Evolutionary conservation across 2,329 filamentous ascomycete species (phyloP), one percentile per base, ranked within the genome.

Genomic region (Davidsoniella eucalypti): DNA sequence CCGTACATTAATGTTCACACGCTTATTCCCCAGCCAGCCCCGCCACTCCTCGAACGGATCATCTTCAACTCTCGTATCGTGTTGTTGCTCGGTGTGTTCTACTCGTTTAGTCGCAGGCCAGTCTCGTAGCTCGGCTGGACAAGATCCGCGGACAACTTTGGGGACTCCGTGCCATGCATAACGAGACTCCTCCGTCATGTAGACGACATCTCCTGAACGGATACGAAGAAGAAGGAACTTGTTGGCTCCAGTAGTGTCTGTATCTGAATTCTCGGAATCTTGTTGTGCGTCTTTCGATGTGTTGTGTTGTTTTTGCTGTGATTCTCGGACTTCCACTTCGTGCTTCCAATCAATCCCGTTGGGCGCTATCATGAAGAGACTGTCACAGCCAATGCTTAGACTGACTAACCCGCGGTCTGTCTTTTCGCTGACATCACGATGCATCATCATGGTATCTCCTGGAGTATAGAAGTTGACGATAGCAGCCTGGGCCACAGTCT

Each of bases 161-260:
- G 92, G 88, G 10, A 96, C 87, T 10, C 85, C 88, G 66, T 96
- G 92, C 90, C 90, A 96, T 2, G 90, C 88, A 64, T 87, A 94
- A 41, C 92, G 73, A 3, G 85, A 82, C 52, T 78, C 71, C 17
- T 82, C 75, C 46, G 77, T 80, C 90, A 98, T 96, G 60, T 93
- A 87, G 1, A 96, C 78, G 0, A 80, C 87, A 66, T 95, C 90
- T 0, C 92, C 90, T 1, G 87, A 94, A 21, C 80, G 73, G 37
- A 96, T 68, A 18, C 82, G 72, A 36, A 94, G 60, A 2, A 80
- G 65, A 4, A 83, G 60, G 54, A 73, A 75, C 21, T 67, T 65
- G 56, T 73, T 75, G 29, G 29, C 29, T 12, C 29, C 6, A 33
- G 29, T 12, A 12, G 29, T 12, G 4, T 62, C 55, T 43, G 61